Percentiles rank a stretch among this genome's conserved stretches.
Conservation (phyloP, 371 early-diverging fungal genomes). For the Cokeromyces recurvatus region DNA sequence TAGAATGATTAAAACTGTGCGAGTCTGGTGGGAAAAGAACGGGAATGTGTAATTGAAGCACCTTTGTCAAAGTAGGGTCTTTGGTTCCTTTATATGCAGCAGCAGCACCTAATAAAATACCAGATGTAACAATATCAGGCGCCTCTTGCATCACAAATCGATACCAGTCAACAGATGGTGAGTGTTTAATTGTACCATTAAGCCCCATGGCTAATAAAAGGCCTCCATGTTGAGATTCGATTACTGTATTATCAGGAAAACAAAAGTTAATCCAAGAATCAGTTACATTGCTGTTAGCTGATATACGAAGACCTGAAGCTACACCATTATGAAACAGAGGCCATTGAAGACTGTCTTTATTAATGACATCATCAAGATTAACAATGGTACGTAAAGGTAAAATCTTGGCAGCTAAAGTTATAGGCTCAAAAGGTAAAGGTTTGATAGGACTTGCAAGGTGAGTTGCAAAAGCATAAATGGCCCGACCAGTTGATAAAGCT, state of each 20-base stretch:
- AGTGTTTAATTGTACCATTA: constrained; percentile 63
- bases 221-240: constrained; percentile 69
- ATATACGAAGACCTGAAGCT: constrained; percentile 71
- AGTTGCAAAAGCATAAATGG: constrained; percentile 64
- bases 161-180: constrained; percentile 58
- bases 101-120: constrained; percentile 71
- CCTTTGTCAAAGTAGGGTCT: constrained; percentile 55
- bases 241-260: constrained; percentile 40
- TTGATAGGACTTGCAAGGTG: constrained; percentile 48
- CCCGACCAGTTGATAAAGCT: constrained; percentile 67
- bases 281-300: constrained; percentile 50
- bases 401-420: constrained; percentile 59
- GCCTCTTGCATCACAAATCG: constrained; percentile 59
- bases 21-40: constrained; percentile 52
- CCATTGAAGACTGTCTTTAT: constrained; percentile 63
- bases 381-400: constrained; percentile 56
- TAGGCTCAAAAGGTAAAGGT: constrained; percentile 47
- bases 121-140: constrained; percentile 64
- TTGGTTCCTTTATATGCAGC: constrained; percentile 67
- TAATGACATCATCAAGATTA: constrained; percentile 39
- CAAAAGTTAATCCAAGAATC: constrained; percentile 81
- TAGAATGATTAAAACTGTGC: constrained; percentile 51
- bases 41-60: constrained; percentile 73
- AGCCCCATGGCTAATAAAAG: constrained; percentile 79
- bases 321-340: constrained; percentile 87